Evolutionary conservation across 345 rosid species (phyloP), one percentile per base, ranked within the genome.

Genomic region (Eucalyptus polybractea): DNA sequence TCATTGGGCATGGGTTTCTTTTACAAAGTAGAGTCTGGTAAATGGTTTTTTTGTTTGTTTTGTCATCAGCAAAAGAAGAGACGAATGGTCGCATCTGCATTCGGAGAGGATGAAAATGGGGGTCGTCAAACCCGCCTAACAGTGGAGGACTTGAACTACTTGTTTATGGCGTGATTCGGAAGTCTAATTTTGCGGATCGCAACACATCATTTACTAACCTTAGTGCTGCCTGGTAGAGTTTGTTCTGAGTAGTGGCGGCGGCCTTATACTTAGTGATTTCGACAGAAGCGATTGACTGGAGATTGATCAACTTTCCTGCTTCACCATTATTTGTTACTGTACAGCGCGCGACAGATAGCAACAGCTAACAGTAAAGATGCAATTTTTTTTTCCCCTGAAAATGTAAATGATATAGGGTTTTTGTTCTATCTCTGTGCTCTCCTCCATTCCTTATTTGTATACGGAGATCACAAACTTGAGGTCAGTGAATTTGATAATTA

Each of bases 11-110:
- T 40, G 47, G 83, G 47, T 76, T 76, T 76, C 83, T 21, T 76
- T 76, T 49, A 10, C 42, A 49, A 27, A 37, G 40, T 45, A 67
- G 31, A 49, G 37, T 49, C 51, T 56, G 50, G 40, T 49, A 42
- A 31, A 19, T 65, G 88, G 5, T 53, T 29, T 7, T 13, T 56
- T 80, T 24, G 58, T 53, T 53, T 53, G 58, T 87, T 50, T 58
- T 10, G 56, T 50, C 60, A 90, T 89, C 97, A 97, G 99, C 94
- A 93, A 97, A 96, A 97, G 95, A 97, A 97, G 94, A 95, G 98
- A 92, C 94, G 89, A 93, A 96, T 98, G 99, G 98, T 97, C 49
- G 95, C 99, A 24, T 96, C 98, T 87, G 99, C 99, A 51, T 96
- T 98, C 85, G 99, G 98, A 88, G 99, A 98, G 92, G 99, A 97